Conservation (phyloP, 257 asterid species). For the Apocynum venetum region DNA sequence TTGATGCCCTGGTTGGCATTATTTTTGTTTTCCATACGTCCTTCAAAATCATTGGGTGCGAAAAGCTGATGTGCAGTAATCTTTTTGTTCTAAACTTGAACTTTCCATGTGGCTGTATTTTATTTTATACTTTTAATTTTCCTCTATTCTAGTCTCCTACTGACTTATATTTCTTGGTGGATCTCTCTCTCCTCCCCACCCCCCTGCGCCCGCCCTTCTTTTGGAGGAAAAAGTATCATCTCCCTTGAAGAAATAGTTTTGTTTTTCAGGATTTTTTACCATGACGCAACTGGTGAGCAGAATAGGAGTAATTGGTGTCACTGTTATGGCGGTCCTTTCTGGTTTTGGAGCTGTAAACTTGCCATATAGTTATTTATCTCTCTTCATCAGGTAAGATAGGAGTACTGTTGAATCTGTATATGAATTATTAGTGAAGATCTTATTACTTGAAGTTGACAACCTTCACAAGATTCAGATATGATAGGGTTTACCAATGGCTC, state of each 20-base stretch:
- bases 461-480: background rate
- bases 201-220: background rate
- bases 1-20: background rate
- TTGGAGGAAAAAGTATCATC: background rate
- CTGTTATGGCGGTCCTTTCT: slow-evolving; percentile 92
- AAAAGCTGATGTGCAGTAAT: background rate
- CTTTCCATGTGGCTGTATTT: background rate
- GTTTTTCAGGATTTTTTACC: slow-evolving; percentile 81
- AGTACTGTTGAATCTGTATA: background rate
- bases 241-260: slow-evolving; percentile 6
- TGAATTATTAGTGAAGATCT: background rate
- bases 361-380: slow-evolving; percentile 94
- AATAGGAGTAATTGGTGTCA: slow-evolving; percentile 97
- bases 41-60: background rate
- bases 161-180: background rate
- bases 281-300: slow-evolving; percentile 94
- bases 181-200: background rate
- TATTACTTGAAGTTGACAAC: background rate
- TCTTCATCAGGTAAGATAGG: slow-evolving; percentile 75
- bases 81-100: background rate
- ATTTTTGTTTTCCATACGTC: background rate
- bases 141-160: background rate
- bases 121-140: background rate
- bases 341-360: slow-evolving; percentile 99
- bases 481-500: background rate